Conservation (phyloP, 2,329 filamentous ascomycete species). For the Mariannaea elegans region DNA sequence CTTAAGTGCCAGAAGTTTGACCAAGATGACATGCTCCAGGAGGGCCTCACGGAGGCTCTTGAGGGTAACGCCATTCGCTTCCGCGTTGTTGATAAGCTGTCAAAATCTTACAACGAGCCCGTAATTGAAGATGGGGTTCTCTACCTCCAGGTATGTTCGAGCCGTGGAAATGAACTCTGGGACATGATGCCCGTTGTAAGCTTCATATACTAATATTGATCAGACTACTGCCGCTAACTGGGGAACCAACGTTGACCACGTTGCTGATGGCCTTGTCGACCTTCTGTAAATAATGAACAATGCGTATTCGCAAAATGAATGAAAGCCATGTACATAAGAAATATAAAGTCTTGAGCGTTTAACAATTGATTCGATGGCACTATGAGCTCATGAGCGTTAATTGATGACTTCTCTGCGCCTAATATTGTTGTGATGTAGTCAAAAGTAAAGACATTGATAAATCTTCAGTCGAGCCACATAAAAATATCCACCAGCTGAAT, state of each 20-base stretch:
- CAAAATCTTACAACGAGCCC: slow-evolving; percentile 55
- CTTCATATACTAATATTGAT: not conserved
- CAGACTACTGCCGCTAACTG: slow-evolving; percentile 48
- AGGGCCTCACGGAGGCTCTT: slow-evolving; percentile 58
- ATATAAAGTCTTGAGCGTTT: no score
- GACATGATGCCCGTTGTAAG: not conserved
- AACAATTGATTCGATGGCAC: no score
- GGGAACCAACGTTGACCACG: slow-evolving; percentile 48
- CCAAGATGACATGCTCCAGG: slow-evolving; percentile 58
- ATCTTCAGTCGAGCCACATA: no score
- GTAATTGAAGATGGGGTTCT: slow-evolving; percentile 58
- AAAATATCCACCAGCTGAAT: no score
- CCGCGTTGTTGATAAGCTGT: slow-evolving; percentile 55
- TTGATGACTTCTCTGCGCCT: no score
- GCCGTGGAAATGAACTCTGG: no score
- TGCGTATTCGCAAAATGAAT: no score
- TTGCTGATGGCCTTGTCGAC: slow-evolving; percentile 47
- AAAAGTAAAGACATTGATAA: no score
- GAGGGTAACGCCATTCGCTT: slow-evolving; percentile 53
- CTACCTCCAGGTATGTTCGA: slow-evolving; percentile 57
- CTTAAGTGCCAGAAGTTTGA: slow-evolving; percentile 56
- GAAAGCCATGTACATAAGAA: no score
- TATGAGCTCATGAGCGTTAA: no score
- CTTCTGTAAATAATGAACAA: slow-evolving; percentile 42
- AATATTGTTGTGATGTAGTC: no score